Percentiles rank a stretch among this genome's conserved stretches.
These are phyloP conservation scores for Saururus chinensis DNA, from an alignment of 164 flowering plant species.

Conservation along the genomic window DNA sequence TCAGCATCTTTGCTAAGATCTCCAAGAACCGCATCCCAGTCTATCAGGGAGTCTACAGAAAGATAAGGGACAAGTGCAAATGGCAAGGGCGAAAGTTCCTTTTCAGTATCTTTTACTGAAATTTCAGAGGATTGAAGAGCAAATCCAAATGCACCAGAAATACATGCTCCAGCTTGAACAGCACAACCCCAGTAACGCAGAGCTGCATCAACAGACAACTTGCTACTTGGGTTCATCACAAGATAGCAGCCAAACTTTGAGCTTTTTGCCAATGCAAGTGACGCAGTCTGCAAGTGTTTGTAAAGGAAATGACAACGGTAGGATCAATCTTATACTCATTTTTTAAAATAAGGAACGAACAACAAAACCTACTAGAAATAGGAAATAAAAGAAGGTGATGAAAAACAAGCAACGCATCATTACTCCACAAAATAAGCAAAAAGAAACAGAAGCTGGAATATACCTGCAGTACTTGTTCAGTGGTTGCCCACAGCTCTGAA, in stretches of 20 bases:
- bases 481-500: constrained; percentile 62
- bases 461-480: constrained; percentile 64
- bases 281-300: constrained; percentile 41
- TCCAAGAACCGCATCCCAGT: constrained; percentile 41
- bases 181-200: constrained; percentile 86
- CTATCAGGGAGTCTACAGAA: constrained; percentile 21
- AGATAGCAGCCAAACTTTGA: constrained; percentile 58
- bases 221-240: constrained; percentile 46
- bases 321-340: neutral
- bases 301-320: neutral
- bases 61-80: constrained; percentile 48
- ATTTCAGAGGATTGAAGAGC: constrained; percentile 16
- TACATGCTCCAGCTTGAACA: constrained; percentile 74
- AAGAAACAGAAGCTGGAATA: no score
- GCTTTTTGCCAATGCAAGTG: constrained; percentile 50
- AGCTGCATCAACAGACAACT: constrained; percentile 44
- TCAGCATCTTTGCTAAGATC: constrained; percentile 24
- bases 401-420: neutral
- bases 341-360: constrained; percentile 4
- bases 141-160: constrained; percentile 64
- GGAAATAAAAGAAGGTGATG: neutral
- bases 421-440: no score
- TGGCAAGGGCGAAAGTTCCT: constrained; percentile 57
- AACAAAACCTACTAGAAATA: neutral
- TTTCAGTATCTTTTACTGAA: constrained; percentile 19